These are phyloP conservation scores for Solanum habrochaites DNA, from an alignment of 257 asterid genomes.

Conservation along the genomic window DNA sequence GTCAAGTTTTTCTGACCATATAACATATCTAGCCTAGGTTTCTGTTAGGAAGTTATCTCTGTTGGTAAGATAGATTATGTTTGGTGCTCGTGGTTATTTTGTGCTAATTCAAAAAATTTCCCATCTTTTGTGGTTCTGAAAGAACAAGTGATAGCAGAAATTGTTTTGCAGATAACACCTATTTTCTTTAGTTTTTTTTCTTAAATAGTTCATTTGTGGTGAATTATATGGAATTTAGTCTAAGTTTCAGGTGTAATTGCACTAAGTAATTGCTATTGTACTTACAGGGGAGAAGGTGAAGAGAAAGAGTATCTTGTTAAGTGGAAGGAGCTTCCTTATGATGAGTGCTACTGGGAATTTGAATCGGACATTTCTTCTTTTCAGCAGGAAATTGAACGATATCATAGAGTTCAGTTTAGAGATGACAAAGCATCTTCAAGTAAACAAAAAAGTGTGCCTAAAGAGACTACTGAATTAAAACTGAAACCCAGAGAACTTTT, in stretches of 20 bases:
- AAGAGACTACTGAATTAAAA: constrained; percentile 53
- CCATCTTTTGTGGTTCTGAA: background rate
- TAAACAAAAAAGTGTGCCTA: constrained; percentile 43
- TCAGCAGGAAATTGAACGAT: constrained; percentile 68
- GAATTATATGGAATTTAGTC: background rate
- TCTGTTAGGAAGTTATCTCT: background rate
- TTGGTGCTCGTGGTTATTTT: background rate
- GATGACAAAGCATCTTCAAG: constrained; percentile 8
- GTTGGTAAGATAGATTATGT: background rate
- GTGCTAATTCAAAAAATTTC: background rate
- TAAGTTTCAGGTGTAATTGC: background rate
- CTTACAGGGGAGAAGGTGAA: constrained; percentile 40
- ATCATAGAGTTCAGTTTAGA: constrained; percentile 47
- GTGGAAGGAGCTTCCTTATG: constrained; percentile 97
- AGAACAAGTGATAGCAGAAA: background rate
- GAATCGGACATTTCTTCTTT: constrained; percentile 79
- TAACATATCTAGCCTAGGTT: background rate
- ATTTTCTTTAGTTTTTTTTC: background rate
- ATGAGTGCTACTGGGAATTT: constrained; percentile 93
- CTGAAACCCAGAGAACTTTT: constrained; percentile 76
- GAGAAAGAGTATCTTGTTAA: constrained; percentile 88
- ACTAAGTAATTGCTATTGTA: background rate
- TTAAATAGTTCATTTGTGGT: background rate
- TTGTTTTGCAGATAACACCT: background rate
- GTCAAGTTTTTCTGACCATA: background rate